Evolutionary conservation across 2,329 filamentous ascomycete species (phyloP).

Genomic region (Calonectria naviculata): DNA sequence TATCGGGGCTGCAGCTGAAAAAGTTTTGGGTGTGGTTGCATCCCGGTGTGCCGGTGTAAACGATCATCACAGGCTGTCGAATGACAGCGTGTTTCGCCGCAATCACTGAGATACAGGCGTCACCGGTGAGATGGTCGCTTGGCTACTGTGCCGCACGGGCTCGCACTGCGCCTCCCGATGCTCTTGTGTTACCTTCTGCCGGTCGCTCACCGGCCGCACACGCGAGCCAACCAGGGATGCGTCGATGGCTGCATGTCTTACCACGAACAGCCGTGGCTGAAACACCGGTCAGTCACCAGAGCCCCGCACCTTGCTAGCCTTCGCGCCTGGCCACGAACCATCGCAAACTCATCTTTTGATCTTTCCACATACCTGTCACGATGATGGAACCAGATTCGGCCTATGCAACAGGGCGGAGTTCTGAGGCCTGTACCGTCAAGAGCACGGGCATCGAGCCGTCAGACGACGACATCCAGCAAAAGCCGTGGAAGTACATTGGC

Average conservation of each 20-base stretch:
- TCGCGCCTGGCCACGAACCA: background rate
- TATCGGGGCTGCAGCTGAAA: too few species aligned
- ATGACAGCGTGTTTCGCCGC: too few species aligned
- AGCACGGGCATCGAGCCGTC: background rate
- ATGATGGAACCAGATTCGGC: background rate
- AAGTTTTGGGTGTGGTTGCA: too few species aligned
- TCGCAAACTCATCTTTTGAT: background rate
- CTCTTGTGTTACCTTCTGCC: background rate
- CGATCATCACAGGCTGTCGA: too few species aligned
- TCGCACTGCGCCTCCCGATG: background rate
- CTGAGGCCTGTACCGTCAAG: background rate
- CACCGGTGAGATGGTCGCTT: too few species aligned
- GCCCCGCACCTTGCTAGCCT: background rate
- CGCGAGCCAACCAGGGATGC: background rate
- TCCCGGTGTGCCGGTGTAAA: too few species aligned
- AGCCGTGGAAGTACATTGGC: background rate
- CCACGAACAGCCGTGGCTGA: background rate
- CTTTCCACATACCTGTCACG: background rate
- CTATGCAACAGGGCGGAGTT: background rate
- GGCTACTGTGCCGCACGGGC: background rate
- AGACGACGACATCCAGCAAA: background rate
- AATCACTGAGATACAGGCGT: too few species aligned
- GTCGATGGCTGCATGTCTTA: background rate
- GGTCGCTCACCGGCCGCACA: background rate
- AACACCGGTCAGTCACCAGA: background rate